Evolutionary conservation across 352 stramenopile genomes (phyloP).

Genomic region (Pythium phragmiticola): DNA sequence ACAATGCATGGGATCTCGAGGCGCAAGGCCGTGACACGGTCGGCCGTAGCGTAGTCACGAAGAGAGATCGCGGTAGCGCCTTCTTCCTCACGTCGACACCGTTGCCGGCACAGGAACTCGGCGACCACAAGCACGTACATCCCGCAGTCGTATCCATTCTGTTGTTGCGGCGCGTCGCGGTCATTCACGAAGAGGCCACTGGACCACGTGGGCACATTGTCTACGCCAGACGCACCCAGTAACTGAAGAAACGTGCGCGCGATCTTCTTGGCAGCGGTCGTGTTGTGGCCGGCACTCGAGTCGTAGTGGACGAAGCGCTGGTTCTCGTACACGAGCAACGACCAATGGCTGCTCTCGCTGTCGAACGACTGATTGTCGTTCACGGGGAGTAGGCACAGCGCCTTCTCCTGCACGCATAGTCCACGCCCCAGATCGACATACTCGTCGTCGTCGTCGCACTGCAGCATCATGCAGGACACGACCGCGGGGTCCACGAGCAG

Average conservation of each 20-base stretch:
- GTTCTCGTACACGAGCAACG: slow-evolving; percentile 52
- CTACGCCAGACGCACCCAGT: slow-evolving; percentile 22
- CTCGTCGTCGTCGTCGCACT: slow-evolving; percentile 84
- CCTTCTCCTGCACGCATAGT: slow-evolving; percentile 34
- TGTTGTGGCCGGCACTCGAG: slow-evolving; percentile 67
- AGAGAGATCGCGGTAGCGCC: slow-evolving; percentile 14
- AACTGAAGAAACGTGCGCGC: slow-evolving; percentile 43
- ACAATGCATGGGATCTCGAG: slow-evolving; percentile 41
- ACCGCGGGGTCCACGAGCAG: slow-evolving; percentile 77
- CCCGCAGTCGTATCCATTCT: slow-evolving; percentile 80
- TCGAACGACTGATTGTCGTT: slow-evolving; percentile 65
- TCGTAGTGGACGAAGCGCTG: slow-evolving; percentile 64
- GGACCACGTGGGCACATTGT: slow-evolving; percentile 6
- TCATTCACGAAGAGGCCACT: slow-evolving; percentile 25
- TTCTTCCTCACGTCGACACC: slow-evolving; percentile 10
- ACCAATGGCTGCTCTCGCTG: slow-evolving; percentile 71
- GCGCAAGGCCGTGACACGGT: slow-evolving; percentile 47
- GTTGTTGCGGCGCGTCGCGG: slow-evolving; percentile 56
- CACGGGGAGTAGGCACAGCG: slow-evolving; percentile 63
- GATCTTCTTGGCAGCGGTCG: slow-evolving; percentile 41
- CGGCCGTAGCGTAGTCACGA: slow-evolving; percentile 48
- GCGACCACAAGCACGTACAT: slow-evolving; percentile 73
- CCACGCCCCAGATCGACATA: slow-evolving; percentile 57
- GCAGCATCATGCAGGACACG: slow-evolving; percentile 77
- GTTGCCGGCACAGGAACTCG: slow-evolving; percentile 52